Evolutionary conservation across 768 basidiomycete species (phyloP).

Genomic region (Pleurotus tuoliensis): DNA sequence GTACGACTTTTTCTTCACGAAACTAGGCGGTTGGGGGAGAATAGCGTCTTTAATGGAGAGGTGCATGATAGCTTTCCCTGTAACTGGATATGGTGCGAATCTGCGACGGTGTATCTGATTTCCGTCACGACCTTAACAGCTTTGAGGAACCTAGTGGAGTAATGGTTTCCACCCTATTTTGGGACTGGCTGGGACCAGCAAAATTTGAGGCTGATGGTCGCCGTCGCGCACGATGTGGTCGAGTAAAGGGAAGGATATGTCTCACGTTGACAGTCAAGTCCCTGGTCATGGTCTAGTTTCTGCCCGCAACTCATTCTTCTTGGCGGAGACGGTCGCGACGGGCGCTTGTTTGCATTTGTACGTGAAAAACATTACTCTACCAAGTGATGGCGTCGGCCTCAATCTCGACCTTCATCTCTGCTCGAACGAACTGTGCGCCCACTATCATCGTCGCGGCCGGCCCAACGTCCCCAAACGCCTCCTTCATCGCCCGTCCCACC

Average conservation of each 20-base stretch:
- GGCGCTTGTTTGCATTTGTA: too few relatives aligned
- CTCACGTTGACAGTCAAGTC: too few relatives aligned
- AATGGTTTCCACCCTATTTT: background rate
- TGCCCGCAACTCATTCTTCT: too few relatives aligned
- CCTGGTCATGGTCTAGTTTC: too few relatives aligned
- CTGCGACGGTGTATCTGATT: background rate
- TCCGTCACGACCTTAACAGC: background rate
- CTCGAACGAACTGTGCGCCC: constrained; percentile 40
- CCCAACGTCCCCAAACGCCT: constrained; percentile 34
- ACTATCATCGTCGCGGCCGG: constrained; percentile 54
- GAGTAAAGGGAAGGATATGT: too few relatives aligned
- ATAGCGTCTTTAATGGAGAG: constrained; percentile 52
- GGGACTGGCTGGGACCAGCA: background rate
- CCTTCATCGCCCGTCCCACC: constrained; percentile 38
- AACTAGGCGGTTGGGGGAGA: constrained; percentile 81
- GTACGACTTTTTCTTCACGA: constrained; percentile 81
- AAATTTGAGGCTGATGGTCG: too few relatives aligned
- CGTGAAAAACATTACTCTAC: too few relatives aligned
- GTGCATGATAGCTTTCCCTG: constrained; percentile 9
- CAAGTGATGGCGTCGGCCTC: constrained; percentile 40
- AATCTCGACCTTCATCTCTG: constrained; percentile 52
- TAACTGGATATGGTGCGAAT: background rate
- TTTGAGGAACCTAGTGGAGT: constrained; percentile 7
- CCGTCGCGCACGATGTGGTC: too few relatives aligned
- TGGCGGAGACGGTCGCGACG: too few relatives aligned